Evolutionary conservation across 75 land plant species (phyloP).

Genomic region (Chamaecyparis obtusa): DNA sequence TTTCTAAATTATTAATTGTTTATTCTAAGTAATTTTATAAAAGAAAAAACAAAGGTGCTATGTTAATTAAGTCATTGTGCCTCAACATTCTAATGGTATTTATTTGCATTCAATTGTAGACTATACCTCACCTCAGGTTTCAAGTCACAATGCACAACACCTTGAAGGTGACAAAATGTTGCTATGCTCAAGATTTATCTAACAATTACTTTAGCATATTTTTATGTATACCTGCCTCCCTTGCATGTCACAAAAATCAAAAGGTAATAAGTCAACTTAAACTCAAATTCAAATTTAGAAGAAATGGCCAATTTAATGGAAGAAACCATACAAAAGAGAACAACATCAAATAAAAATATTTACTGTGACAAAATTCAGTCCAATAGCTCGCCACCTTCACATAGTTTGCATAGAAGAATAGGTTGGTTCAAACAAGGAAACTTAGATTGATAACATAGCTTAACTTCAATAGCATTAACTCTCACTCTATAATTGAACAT

Average conservation of each 20-base stretch:
- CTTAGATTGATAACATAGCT: not conserved
- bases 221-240: conserved; percentile 67
- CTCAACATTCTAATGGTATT: not conserved
- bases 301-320: not conserved
- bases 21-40: too few species aligned
- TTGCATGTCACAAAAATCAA: conserved; percentile 16
- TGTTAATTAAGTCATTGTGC: not conserved
- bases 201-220: conserved; percentile 74
- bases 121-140: conserved; percentile 68
- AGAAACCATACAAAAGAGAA: not conserved
- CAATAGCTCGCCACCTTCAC: conserved; percentile 66
- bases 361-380: conserved; percentile 58
- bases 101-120: not conserved
- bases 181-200: conserved; percentile 73
- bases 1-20: too few species aligned
- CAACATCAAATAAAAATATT: not conserved
- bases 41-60: too few species aligned
- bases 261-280: not conserved
- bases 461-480: too few species aligned
- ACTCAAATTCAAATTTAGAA: not conserved
- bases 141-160: conserved; percentile 86
- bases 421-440: not conserved
- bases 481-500: not conserved
- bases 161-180: conserved; percentile 85
- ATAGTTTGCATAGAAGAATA: conserved; percentile 33